Evolutionary conservation across 352 stramenopile genomes (phyloP), one percentile per base, ranked within the genome.

Genomic region (Phytophthora podocarpi): DNA sequence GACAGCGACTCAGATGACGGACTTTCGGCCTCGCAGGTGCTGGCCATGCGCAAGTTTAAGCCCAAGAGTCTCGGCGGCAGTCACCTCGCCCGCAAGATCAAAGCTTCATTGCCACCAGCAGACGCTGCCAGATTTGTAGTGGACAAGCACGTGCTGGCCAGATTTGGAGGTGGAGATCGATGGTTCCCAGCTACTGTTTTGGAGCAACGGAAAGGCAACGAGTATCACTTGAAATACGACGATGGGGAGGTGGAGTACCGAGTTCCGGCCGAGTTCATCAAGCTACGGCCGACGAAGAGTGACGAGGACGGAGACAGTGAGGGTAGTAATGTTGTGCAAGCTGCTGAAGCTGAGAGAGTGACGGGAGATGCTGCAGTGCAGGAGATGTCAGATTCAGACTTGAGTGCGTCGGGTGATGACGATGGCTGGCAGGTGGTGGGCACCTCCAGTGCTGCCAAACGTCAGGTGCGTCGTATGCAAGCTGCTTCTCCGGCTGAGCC

Each of bases 161-260:
- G 80, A 24, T 95, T 87, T 50, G 53, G 80, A n/a, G 61, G 75
- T 42, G 78, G 78, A 1, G 49, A 40, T 3, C 59, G 82, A 15
- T 93, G 82, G 83, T 92, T 92, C 37, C 82, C 80, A 2, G 83
- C 80, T 4, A 78, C 48, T 4, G 73, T 95, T 23, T 37, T 78
- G 4, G 85, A 93, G 78, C 83, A 88, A 58, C 80, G 74, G n/a
- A 86, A 82, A 27, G 82, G 78, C 13, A 83, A 85, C 50, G 65
- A 85, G 53, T 95, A 92, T 64, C 72, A 89, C 40, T 46, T 95
- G 20, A 74, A 78, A 26, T 95, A 93, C 42, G 85, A 95, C 67
- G 85, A 95, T 32, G 85, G 82, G 30, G 83, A 76, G 37, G 54
- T 90, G 11, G 85, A 95, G 39, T 84, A 84, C 46, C 78, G 78